Conservation (phyloP, 805 yeast genomes). For the Saturnispora zaruensis region DNA sequence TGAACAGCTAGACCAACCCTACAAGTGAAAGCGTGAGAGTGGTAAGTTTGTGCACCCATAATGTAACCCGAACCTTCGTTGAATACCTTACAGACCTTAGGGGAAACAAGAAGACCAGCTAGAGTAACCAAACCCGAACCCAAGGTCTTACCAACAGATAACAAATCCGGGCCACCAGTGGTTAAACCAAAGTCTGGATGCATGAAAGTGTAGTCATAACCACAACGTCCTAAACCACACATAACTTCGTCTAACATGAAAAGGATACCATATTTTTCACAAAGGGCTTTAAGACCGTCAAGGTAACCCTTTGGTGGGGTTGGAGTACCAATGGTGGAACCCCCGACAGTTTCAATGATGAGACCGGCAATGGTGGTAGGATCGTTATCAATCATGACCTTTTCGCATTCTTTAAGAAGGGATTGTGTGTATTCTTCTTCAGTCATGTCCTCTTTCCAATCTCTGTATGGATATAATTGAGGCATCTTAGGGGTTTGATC, state of each 20-base stretch:
- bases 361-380: slow-evolving; percentile 38
- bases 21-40: slow-evolving; percentile 39
- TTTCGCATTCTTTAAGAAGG: slow-evolving; percentile 34
- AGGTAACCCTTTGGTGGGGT: slow-evolving; percentile 40
- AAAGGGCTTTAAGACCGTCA: slow-evolving; percentile 36
- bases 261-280: slow-evolving; percentile 44
- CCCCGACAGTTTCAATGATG: slow-evolving; percentile 39
- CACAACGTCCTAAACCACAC: slow-evolving; percentile 50
- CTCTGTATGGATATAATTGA: slow-evolving; percentile 29
- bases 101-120: slow-evolving; percentile 37
- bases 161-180: slow-evolving; percentile 39
- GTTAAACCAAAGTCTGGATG: slow-evolving; percentile 25
- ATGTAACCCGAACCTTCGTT: slow-evolving; percentile 33
- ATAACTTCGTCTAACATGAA: slow-evolving; percentile 47
- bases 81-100: slow-evolving; percentile 31
- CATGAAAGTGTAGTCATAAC: slow-evolving; percentile 36
- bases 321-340: slow-evolving; percentile 38
- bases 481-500: slow-evolving; percentile 25
- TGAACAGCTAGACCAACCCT: slow-evolving; percentile 40
- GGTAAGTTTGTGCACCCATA: slow-evolving; percentile 43
- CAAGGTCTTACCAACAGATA: slow-evolving; percentile 41
- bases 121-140: slow-evolving; percentile 43
- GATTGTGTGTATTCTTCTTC: slow-evolving; percentile 31
- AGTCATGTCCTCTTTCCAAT: slow-evolving; percentile 24
- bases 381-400: slow-evolving; percentile 32